Percentiles rank a stretch among this genome's conserved stretches.
Evolutionary conservation across 2,329 filamentous ascomycete genomes (phyloP).

Genomic region (Alternaria atra): DNA sequence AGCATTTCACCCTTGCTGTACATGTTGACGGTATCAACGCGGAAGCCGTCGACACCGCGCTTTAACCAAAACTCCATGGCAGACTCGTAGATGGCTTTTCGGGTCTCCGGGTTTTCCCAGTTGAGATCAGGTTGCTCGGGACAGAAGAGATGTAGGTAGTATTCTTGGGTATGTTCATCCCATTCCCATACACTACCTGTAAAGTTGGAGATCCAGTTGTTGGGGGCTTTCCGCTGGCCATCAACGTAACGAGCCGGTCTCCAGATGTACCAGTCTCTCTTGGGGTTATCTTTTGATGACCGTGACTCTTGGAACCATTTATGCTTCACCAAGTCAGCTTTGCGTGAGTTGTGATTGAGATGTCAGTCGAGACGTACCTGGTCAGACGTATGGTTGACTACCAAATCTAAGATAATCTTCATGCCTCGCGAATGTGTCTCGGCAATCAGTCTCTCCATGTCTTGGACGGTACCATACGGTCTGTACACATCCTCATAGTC

Average conservation of each 20-base stretch:
- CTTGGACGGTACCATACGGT: conserved; percentile 52
- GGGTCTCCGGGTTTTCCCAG: conserved; percentile 76
- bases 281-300: conserved; percentile 59
- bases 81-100: conserved; percentile 72
- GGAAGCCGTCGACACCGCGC: conserved; percentile 66
- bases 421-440: conserved; percentile 49
- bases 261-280: conserved; percentile 68
- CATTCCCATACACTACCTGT: conserved; percentile 72
- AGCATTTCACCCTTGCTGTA: conserved; percentile 48
- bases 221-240: conserved; percentile 73
- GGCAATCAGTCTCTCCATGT: conserved; percentile 50
- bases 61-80: conserved; percentile 83
- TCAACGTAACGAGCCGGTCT: conserved; percentile 56
- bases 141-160: conserved; percentile 80
- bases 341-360: not conserved
- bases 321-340: conserved; percentile 49
- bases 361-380: conserved; percentile 28
- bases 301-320: conserved; percentile 67
- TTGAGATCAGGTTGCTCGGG: conserved; percentile 84
- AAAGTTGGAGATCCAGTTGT: conserved; percentile 77
- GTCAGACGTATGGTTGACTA: conserved; percentile 53
- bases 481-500: conserved; percentile 53
- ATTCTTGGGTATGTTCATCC: conserved; percentile 74
- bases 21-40: conserved; percentile 52
- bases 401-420: conserved; percentile 52